phyloP scores from a whole-genome alignment of 2,329 filamentous ascomycete genomes.

The Cladosporium sp. region DNA sequence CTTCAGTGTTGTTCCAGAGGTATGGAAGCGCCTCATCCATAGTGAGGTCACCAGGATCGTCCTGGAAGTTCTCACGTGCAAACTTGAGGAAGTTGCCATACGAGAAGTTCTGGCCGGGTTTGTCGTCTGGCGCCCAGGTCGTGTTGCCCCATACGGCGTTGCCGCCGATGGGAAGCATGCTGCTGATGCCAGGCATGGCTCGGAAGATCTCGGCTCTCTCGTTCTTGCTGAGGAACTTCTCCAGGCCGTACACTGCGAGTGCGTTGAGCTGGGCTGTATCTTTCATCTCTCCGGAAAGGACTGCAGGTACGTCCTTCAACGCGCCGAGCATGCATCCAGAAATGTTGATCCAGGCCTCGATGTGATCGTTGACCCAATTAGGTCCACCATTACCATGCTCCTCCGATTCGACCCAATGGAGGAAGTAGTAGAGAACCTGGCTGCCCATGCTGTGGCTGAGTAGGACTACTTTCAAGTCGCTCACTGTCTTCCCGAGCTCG shows the following conservation, averaged over 20 bases:
- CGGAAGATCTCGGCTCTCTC: constrained; percentile 93
- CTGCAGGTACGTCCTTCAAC: constrained; percentile 83
- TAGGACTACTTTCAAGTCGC: constrained; percentile 77
- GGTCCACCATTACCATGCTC: constrained; percentile 78
- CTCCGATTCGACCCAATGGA: constrained; percentile 77
- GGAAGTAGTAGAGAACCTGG: constrained; percentile 85
- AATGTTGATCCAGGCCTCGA: constrained; percentile 98
- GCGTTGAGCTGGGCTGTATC: constrained; percentile 95
- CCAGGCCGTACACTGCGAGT: constrained; percentile 93
- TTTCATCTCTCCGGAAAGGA: constrained; percentile 96
- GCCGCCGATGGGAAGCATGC: constrained; percentile 94
- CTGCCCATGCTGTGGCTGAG: constrained; percentile 97
- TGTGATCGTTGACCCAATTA: constrained; percentile 83
- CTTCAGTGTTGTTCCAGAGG: constrained; percentile 73
- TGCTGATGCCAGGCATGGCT: constrained; percentile 93
- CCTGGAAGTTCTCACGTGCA: constrained; percentile 58
- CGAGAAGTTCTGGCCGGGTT: constrained; percentile 67
- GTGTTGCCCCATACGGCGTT: constrained; percentile 92
- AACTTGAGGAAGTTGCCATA: constrained; percentile 88
- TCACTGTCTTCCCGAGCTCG: constrained; percentile 74
- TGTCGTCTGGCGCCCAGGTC: constrained; percentile 85
- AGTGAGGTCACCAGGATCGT: constrained; percentile 68
- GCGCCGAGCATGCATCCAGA: constrained; percentile 97
- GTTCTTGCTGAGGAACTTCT: constrained; percentile 88
- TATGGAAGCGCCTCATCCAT: constrained; percentile 75